Conservation (phyloP, 1,284 basidiomycete genomes). For the Stygiomarasmius scandens region DNA sequence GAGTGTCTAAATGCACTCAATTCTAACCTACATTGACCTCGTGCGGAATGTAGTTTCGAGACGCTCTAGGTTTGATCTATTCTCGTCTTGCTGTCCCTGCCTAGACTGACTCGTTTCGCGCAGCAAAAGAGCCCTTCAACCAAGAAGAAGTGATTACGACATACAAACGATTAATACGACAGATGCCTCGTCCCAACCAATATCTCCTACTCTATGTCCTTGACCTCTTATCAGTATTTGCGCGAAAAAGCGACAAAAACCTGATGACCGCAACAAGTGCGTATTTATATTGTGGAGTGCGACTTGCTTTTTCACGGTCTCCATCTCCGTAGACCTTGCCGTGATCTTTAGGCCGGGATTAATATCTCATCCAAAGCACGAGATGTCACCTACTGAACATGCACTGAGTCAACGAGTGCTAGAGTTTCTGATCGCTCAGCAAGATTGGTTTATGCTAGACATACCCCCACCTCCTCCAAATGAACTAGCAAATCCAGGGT, state of each 20-base stretch:
- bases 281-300: slow-evolving; percentile 30
- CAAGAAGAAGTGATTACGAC: slow-evolving; percentile 71
- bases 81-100: slow-evolving; percentile 3
- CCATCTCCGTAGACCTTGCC: slow-evolving; percentile 70
- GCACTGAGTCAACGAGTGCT: slow-evolving; percentile 87
- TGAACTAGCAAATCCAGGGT: slow-evolving; percentile 27
- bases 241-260: slow-evolving; percentile 88
- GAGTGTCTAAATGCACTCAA: slow-evolving; percentile 33
- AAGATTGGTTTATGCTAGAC: slow-evolving; percentile 85
- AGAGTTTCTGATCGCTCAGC: slow-evolving; percentile 91
- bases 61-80: slow-evolving; percentile 64
- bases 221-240: slow-evolving; percentile 94
- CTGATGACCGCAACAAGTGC: slow-evolving; percentile 93
- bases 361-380: slow-evolving; percentile 86
- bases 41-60: slow-evolving; percentile 67
- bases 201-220: slow-evolving; percentile 96
- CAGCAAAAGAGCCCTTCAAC: slow-evolving; percentile 67
- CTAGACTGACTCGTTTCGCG: neutral
- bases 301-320: slow-evolving; percentile 8
- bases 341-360: slow-evolving; percentile 94
- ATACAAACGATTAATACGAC: slow-evolving; percentile 85
- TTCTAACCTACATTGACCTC: slow-evolving; percentile 18
- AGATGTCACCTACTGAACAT: slow-evolving; percentile 82
- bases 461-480: slow-evolving; percentile 66
- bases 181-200: slow-evolving; percentile 87